These are phyloP conservation scores for Colletotrichum incanum DNA, from an alignment of 2,329 filamentous ascomycete species.

Conservation along the genomic window DNA sequence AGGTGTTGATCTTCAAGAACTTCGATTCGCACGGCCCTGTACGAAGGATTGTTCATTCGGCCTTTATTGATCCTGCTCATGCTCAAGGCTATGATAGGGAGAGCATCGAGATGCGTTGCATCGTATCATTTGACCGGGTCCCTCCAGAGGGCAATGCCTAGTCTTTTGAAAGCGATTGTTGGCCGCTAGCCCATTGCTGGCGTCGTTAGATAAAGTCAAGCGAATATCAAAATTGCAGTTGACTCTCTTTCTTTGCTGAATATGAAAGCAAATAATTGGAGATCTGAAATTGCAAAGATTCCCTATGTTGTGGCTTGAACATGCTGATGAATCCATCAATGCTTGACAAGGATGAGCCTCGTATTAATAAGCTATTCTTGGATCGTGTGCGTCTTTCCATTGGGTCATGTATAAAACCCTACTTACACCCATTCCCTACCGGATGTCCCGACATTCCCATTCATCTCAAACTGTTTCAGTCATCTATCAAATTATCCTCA, in stretches of 20 bases:
- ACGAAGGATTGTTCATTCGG: conserved; percentile 78
- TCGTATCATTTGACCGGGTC: background rate
- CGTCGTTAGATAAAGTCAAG: background rate
- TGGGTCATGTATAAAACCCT: background rate
- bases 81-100: conserved; percentile 78
- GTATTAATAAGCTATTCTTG: background rate
- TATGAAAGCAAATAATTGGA: too few relatives aligned
- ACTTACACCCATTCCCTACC: background rate
- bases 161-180: background rate
- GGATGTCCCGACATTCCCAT: background rate
- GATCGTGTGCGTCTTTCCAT: background rate
- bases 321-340: background rate
- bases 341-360: background rate
- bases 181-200: background rate
- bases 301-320: background rate
- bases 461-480: background rate
- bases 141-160: background rate
- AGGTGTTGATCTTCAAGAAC: conserved; percentile 74
- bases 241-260: too few relatives aligned
- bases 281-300: background rate
- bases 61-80: conserved; percentile 84
- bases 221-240: too few relatives aligned
- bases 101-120: conserved; percentile 83
- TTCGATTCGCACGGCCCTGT: conserved; percentile 72
- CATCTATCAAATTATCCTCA: background rate